Conservation (phyloP, 2,329 filamentous ascomycete genomes). For the Fusarium dlaminii region DNA sequence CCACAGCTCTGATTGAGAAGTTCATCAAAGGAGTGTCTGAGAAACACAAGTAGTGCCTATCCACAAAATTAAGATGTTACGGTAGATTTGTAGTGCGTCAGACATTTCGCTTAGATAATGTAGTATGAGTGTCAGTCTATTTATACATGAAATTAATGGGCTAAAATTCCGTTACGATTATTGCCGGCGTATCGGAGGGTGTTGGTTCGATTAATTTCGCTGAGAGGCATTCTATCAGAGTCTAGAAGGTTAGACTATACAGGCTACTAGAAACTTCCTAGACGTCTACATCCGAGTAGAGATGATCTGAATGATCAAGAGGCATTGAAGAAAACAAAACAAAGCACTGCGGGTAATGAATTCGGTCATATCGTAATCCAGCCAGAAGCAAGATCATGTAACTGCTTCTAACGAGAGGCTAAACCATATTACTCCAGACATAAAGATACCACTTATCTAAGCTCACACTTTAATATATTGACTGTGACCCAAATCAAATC, state of each 20-base stretch:
- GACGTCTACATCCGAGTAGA: neutral
- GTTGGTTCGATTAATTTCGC: neutral
- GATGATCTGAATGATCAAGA: rapidly evolving
- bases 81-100: neutral
- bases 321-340: rapidly evolving
- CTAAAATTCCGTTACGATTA: neutral
- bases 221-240: neutral
- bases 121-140: neutral
- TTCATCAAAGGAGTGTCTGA: neutral
- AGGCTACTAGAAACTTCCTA: neutral
- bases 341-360: neutral
- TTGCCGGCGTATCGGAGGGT: neutral
- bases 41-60: neutral
- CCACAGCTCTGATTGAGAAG: too few relatives aligned
- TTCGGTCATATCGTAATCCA: neutral
- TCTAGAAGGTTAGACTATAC: neutral
- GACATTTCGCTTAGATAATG: neutral
- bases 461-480: rapidly evolving
- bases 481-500: rapidly evolving
- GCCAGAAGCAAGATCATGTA: neutral
- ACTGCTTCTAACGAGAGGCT: neutral
- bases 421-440: neutral
- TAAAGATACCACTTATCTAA: too few relatives aligned
- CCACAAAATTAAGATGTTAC: neutral
- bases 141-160: neutral